Conservation (phyloP, 2,329 filamentous ascomycete species). For the Aspergillaceae sp. region DNA sequence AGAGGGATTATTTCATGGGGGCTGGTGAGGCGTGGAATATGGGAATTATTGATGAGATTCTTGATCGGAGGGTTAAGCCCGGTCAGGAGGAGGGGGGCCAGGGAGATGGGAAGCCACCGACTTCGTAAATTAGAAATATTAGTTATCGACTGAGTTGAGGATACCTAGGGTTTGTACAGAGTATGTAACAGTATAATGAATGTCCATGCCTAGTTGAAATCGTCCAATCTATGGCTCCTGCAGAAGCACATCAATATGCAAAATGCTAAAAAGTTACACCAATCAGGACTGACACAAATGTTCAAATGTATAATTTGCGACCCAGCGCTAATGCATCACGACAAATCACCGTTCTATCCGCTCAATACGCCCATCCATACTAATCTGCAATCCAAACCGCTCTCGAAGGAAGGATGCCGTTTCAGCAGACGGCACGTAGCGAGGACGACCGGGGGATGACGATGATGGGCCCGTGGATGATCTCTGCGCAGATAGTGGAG, state of each 20-base stretch:
- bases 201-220: background rate
- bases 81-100: conserved; percentile 16
- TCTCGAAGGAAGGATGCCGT: conserved; percentile 29
- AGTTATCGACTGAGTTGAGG: no score
- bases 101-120: conserved; percentile 16
- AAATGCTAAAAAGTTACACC: no score
- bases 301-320: background rate
- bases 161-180: background rate
- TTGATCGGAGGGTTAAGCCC: conserved; percentile 42
- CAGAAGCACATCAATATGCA: no score
- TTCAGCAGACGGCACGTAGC: conserved; percentile 24
- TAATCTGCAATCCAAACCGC: conserved; percentile 31
- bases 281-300: no score
- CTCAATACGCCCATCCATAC: conserved; percentile 25
- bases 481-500: conserved; percentile 4
- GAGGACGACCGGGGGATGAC: conserved; percentile 9
- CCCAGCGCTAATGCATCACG: background rate
- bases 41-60: conserved; percentile 85
- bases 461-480: background rate
- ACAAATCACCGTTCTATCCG: conserved; percentile 17
- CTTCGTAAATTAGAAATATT: conserved; percentile 4
- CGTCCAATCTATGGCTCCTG: no score
- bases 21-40: conserved; percentile 80
- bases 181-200: conserved; percentile 6
- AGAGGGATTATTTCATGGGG: conserved; percentile 88